Evolutionary conservation across 169 alveolate species (phyloP), one percentile per base, ranked within the genome.

Genomic region (Nephromyces sp.): DNA sequence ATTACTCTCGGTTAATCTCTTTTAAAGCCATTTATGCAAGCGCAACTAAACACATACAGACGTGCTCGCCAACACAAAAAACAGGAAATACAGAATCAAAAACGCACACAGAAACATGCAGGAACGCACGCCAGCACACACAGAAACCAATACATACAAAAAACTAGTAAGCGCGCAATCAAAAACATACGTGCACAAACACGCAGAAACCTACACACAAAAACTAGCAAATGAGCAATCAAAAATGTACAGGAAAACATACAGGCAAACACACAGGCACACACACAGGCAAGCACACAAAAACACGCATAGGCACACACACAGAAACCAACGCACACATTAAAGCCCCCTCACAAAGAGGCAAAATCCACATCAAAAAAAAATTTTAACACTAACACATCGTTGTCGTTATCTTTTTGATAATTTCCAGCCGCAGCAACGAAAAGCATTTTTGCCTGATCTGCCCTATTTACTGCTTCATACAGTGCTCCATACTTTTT

Each of bases 371-470:
- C n/a, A n/a, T n/a, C n/a, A n/a, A 43, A 43, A n/a, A 43, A 43
- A 43, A 43, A 15, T 15, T 15, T 15, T 15, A 15, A 43, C 31
- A 2, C 74, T 70, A 66, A 77, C 83, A 65, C 71, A 70, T 77
- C 83, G 62, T 77, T 77, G 68, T 70, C 79, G 31, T 77, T 77
- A 27, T 70, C 72, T 34, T 77, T 79, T 32, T 77, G 71, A 33
- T 77, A 77, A 66, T 77, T 77, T 31, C 84, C 84, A 29, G 84
- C 84, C 24, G 84, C 84, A 5, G 84, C 79, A 32, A 77, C 79
- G 29, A 77, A 74, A 32, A 77, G 32, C 84, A 77, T 77, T 43
- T 79, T 79, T 22, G 78, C 79, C n/a, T 70, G 71, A 15, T 77
- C 62, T 2, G 84, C 84, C 6, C 79, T 57, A 27, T 66, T 68